Percentiles rank a stretch among this genome's conserved stretches.
Evolutionary conservation across 345 rosid genomes (phyloP).

Genomic region (Raphanus sativus): DNA sequence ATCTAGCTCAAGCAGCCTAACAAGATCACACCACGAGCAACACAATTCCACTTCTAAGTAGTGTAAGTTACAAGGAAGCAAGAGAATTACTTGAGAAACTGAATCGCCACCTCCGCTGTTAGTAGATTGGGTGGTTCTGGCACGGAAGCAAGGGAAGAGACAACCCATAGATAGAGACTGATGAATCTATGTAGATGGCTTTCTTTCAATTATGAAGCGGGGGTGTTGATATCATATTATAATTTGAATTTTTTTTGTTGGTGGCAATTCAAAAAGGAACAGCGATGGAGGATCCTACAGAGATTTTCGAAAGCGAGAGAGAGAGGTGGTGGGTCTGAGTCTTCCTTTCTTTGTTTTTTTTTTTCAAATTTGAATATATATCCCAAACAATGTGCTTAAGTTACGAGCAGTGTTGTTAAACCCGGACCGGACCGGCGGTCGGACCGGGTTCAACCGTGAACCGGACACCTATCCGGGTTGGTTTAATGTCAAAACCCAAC

Average conservation of each 20-base stretch:
- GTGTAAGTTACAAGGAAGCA: no score
- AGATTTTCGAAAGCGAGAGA: neutral
- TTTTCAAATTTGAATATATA: neutral
- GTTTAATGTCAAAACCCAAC: no score
- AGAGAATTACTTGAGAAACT: conserved; percentile 28
- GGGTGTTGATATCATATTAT: neutral
- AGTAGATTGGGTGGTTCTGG: conserved; percentile 38
- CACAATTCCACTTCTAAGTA: neutral
- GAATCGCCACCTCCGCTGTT: neutral
- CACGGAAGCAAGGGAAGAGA: conserved; percentile 65
- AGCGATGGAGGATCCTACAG: neutral
- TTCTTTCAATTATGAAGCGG: neutral
- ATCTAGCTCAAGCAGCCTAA: neutral
- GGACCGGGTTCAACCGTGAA: no score
- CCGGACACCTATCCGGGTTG: no score
- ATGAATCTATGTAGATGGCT: neutral
- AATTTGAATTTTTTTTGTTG: neutral
- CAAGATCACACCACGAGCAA: no score
- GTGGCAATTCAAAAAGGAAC: neutral
- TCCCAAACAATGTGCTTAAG: neutral
- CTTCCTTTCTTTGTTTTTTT: neutral
- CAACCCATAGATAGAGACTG: conserved; percentile 54
- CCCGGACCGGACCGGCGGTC: no score
- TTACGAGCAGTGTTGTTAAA: no score
- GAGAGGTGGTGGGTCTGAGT: neutral